A percentile compares a stretch with the other conserved stretches of the same genome.
Evolutionary conservation across 2,329 filamentous ascomycete genomes (phyloP).

Genomic region (Cyanodermella asteris): DNA sequence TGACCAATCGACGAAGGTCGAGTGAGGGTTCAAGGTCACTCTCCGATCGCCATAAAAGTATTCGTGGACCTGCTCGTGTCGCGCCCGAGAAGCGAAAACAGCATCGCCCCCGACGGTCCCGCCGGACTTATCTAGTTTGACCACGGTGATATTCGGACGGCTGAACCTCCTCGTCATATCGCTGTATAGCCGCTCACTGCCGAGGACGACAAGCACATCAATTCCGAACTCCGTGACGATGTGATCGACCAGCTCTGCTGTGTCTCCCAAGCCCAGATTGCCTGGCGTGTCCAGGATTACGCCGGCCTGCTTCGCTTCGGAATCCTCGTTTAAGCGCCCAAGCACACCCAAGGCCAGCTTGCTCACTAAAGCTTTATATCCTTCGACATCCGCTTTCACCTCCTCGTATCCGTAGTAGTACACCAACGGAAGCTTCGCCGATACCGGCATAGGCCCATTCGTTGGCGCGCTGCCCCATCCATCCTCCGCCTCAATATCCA

Average conservation of each 20-base stretch:
- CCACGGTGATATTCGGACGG: conserved; percentile 46
- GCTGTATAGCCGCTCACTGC: conserved; percentile 52
- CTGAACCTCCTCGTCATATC: conserved; percentile 52
- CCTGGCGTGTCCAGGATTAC: conserved; percentile 72
- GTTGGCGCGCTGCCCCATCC: conserved; percentile 82
- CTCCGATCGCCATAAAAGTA: conserved; percentile 82
- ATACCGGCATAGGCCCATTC: conserved; percentile 67
- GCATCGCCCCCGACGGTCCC: conserved; percentile 62
- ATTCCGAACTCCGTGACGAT: conserved; percentile 49
- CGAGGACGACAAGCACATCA: conserved; percentile 62
- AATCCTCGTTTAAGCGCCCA: conserved; percentile 55
- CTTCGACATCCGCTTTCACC: conserved; percentile 46
- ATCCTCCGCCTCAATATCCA: conserved; percentile 72
- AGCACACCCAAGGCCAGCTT: conserved; percentile 60
- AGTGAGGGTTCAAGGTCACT: conserved; percentile 64
- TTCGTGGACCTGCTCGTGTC: conserved; percentile 60
- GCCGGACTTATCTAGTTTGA: conserved; percentile 65
- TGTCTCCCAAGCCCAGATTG: conserved; percentile 39
- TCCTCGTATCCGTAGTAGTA: conserved; percentile 65
- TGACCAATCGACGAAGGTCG: conserved; percentile 61
- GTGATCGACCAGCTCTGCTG: conserved; percentile 65
- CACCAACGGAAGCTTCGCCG: conserved; percentile 77
- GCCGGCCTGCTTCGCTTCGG: conserved; percentile 47
- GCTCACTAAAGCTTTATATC: conserved; percentile 55
- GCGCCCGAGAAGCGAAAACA: conserved; percentile 47